Conservation (phyloP, 305 asterid species). For the Fraxinus angustifolia region DNA sequence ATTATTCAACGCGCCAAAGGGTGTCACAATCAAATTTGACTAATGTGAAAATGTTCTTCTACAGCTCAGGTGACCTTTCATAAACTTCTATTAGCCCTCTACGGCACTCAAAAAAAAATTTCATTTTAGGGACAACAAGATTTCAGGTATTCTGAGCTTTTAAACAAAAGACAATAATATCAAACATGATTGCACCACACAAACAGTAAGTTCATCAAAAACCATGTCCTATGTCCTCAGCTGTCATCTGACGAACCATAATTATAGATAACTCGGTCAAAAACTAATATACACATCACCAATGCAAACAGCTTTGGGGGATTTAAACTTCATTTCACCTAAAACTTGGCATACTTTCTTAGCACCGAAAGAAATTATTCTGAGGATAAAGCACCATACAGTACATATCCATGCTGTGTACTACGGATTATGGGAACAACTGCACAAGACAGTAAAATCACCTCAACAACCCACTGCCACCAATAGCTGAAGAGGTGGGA, state of each 20-base stretch:
- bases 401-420: neutral
- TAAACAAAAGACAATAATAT: neutral
- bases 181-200: neutral
- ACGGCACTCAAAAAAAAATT: neutral
- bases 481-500: neutral
- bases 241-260: neutral
- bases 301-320: neutral
- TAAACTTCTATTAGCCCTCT: neutral
- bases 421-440: neutral
- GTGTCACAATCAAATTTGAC: neutral
- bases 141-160: neutral
- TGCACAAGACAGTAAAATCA: neutral
- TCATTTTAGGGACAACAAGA: neutral
- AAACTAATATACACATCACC: neutral
- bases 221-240: neutral
- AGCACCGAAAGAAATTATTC: neutral
- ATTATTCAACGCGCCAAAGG: neutral
- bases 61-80: neutral
- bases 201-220: neutral
- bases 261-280: neutral
- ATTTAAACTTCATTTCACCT: neutral
- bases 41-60: neutral
- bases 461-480: constrained; percentile 10
- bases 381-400: neutral
- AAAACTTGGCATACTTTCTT: neutral